Conservation (phyloP, 2,329 filamentous ascomycete species). For the Colletotrichum tamarilloi region DNA sequence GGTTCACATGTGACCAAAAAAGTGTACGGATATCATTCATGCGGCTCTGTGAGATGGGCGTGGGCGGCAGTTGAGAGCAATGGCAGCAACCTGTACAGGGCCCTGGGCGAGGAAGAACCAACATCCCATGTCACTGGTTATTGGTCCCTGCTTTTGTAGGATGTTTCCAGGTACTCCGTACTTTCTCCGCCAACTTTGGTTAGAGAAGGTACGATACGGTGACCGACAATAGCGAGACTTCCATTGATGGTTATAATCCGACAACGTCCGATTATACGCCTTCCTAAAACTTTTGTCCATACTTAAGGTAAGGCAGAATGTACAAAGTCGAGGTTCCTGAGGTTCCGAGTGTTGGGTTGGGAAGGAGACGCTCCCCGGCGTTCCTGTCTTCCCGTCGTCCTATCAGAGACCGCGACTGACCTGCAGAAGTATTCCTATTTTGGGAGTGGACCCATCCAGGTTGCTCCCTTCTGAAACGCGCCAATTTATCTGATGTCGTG, state of each 20-base stretch:
- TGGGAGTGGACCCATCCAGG: conserved; percentile 16
- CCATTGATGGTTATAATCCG: too few species aligned
- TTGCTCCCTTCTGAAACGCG: conserved; percentile 32
- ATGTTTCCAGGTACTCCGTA: not conserved
- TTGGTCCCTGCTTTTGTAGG: not conserved
- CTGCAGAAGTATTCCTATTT: conserved; percentile 16
- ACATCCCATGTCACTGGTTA: too few species aligned
- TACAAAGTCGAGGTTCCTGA: not conserved
- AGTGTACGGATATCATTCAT: not conserved
- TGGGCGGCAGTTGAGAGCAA: not conserved
- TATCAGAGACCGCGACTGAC: not conserved
- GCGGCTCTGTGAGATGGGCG: not conserved
- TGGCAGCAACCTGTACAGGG: not conserved
- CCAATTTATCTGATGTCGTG: conserved; percentile 35
- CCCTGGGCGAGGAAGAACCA: not conserved
- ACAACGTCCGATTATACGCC: not conserved
- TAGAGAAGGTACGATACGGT: not conserved
- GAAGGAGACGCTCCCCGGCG: not conserved
- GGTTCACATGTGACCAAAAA: not conserved
- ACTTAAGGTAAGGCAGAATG: not conserved
- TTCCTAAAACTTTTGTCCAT: not conserved
- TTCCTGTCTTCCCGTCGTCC: not conserved
- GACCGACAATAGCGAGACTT: not conserved
- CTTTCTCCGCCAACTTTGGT: not conserved
- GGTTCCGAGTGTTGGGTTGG: not conserved